Evolutionary conservation across 495 filamentous ascomycete genomes (phyloP).

Genomic region (Neurospora sp.): DNA sequence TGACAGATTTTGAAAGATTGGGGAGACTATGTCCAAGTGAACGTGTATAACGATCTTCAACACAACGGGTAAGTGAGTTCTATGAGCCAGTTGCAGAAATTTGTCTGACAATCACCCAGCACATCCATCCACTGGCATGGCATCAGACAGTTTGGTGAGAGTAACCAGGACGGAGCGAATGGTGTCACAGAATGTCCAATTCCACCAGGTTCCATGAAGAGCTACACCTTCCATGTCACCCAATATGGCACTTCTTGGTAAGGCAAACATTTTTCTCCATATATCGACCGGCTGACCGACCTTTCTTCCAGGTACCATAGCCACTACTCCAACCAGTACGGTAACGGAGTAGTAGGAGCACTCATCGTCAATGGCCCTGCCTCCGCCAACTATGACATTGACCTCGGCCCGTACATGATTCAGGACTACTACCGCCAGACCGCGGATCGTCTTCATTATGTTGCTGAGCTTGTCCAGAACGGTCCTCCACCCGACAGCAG

Average conservation of each 20-base stretch:
- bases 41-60: slow-evolving; percentile 43
- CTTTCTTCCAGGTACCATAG: slow-evolving; percentile 37
- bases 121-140: slow-evolving; percentile 48
- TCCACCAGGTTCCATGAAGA: slow-evolving; percentile 26
- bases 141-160: slow-evolving; percentile 24
- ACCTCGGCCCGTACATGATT: slow-evolving; percentile 38
- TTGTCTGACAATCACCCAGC: slow-evolving; percentile 3
- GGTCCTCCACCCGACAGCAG: slow-evolving; percentile 17
- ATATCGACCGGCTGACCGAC: not conserved
- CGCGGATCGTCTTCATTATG: slow-evolving; percentile 15
- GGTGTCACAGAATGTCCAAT: slow-evolving; percentile 41
- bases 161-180: slow-evolving; percentile 32
- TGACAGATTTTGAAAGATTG: slow-evolving; percentile 39
- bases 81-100: not conserved
- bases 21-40: slow-evolving; percentile 49
- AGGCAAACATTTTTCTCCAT: not conserved
- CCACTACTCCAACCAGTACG: slow-evolving; percentile 47
- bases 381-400: slow-evolving; percentile 41
- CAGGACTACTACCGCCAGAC: slow-evolving; percentile 38
- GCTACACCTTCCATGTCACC: slow-evolving; percentile 16
- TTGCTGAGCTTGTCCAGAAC: slow-evolving; percentile 9
- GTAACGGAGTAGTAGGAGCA: slow-evolving; percentile 38
- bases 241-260: slow-evolving; percentile 53
- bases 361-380: slow-evolving; percentile 40
- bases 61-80: slow-evolving; percentile 22